Conservation (phyloP, 306 rosid species). For the Pyrus communis region DNA sequence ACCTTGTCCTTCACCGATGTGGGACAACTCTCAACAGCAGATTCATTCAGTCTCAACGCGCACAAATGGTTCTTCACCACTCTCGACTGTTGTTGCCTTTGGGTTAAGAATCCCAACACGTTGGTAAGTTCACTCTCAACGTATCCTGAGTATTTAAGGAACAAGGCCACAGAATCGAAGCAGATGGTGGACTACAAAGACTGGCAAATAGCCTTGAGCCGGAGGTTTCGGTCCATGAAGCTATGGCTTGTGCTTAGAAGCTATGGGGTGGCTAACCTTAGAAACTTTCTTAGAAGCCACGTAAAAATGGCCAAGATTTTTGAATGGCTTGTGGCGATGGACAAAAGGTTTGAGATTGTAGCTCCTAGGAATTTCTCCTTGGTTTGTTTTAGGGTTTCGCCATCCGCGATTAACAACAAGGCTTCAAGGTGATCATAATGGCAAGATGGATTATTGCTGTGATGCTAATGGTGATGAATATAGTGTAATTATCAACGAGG, state of each 20-base stretch:
- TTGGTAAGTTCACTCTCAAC: slow-evolving; percentile 4
- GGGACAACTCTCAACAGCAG: too few species aligned
- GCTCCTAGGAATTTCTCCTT: slow-evolving; percentile 5
- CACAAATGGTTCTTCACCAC: slow-evolving; percentile 6
- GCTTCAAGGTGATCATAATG: too few species aligned
- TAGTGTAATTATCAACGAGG: neutral
- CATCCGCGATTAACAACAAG: neutral
- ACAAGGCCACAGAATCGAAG: slow-evolving; percentile 13
- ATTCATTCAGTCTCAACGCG: slow-evolving; percentile 3
- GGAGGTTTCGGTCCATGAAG: slow-evolving; percentile 18
- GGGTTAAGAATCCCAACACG: neutral
- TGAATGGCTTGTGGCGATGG: slow-evolving; percentile 1
- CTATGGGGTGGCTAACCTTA: slow-evolving; percentile 12
- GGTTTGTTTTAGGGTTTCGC: slow-evolving; percentile 13
- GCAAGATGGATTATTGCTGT: neutral
- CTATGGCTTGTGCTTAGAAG: slow-evolving; percentile 23
- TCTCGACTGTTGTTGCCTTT: slow-evolving; percentile 8
- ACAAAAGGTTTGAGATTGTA: slow-evolving; percentile 18
- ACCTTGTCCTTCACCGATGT: too few species aligned
- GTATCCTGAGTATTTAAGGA: slow-evolving; percentile 15
- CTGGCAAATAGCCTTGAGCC: slow-evolving; percentile 23
- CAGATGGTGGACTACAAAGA: slow-evolving; percentile 27
- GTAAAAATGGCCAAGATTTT: slow-evolving; percentile 16
- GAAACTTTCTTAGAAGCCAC: slow-evolving; percentile 12
- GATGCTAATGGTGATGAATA: neutral